These are phyloP conservation scores for Cicer pinnatifidum DNA, from an alignment of 306 rosid species.

Conservation along the genomic window DNA sequence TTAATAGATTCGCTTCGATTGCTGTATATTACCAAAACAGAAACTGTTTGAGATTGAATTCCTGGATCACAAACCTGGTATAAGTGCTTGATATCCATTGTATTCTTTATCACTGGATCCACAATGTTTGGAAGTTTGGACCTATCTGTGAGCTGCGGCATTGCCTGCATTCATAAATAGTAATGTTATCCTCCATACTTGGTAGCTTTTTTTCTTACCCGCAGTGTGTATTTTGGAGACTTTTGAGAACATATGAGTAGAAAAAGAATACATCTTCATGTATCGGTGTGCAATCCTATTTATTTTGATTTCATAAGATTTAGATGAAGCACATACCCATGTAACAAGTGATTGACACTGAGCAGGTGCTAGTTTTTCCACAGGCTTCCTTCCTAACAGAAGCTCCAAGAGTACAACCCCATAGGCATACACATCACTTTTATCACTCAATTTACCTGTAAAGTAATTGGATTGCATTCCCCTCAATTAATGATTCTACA, in stretches of 20 bases:
- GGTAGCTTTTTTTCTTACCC: too few species aligned
- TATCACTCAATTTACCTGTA: conserved; percentile 86
- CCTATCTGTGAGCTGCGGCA: conserved; percentile 95
- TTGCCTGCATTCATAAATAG: conserved; percentile 69
- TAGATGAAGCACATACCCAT: conserved; percentile 67
- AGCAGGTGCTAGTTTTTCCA: conserved; percentile 81
- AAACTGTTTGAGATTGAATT: not conserved
- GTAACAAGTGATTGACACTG: conserved; percentile 94
- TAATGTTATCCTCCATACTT: not conserved
- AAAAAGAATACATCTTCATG: too few species aligned
- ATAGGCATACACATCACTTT: conserved; percentile 94
- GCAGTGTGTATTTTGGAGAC: too few species aligned
- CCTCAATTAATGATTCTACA: not conserved
- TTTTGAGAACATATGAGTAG: too few species aligned
- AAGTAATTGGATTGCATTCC: not conserved
- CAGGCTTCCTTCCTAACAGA: conserved; percentile 79
- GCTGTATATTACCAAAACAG: not conserved
- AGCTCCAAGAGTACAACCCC: conserved; percentile 95
- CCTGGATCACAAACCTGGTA: conserved; percentile 66
- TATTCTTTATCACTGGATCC: conserved; percentile 74
- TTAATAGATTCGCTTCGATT: not conserved
- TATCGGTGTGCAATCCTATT: conserved; percentile 2
- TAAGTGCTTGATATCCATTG: conserved; percentile 87
- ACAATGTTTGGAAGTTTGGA: conserved; percentile 81
- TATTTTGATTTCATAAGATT: conserved; percentile 11